These are phyloP conservation scores for Primulina tabacum DNA, from an alignment of 257 asterid genomes.

Conservation along the genomic window DNA sequence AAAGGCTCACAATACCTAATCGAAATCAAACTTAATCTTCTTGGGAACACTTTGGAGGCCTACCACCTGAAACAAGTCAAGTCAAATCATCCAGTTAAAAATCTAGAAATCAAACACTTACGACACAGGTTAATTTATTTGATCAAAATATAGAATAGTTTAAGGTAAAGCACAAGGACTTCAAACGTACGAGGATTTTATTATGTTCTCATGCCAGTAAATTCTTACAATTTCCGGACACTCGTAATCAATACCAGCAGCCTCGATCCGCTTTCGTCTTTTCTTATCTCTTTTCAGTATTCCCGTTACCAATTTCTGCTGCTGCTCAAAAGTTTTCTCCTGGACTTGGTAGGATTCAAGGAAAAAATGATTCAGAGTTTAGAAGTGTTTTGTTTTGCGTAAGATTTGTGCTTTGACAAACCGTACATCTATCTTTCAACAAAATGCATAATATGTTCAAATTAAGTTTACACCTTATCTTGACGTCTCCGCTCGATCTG, in stretches of 20 bases:
- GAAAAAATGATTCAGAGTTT: not conserved
- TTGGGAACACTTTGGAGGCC: constrained; percentile 53
- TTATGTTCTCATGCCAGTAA: not conserved
- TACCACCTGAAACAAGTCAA: constrained; percentile 52
- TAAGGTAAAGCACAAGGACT: not conserved
- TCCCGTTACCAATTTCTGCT: constrained; percentile 56
- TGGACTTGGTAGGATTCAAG: constrained; percentile 26
- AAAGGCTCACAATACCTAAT: constrained; percentile 23
- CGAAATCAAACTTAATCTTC: constrained; percentile 64
- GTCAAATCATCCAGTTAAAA: too few species aligned
- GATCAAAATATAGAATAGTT: not conserved
- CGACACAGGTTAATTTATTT: not conserved
- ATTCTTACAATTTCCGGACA: constrained; percentile 81
- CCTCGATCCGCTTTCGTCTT: constrained; percentile 73
- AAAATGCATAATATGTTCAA: not conserved
- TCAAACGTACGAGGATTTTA: not conserved
- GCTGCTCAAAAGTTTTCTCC: constrained; percentile 70
- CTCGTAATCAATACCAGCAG: constrained; percentile 80
- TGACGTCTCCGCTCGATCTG: constrained; percentile 67
- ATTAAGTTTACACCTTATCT: constrained; percentile 57
- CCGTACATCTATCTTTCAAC: not conserved
- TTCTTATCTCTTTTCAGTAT: constrained; percentile 59
- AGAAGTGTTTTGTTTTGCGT: not conserved
- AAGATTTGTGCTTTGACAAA: not conserved
- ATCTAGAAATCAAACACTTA: not conserved